phyloP scores from a whole-genome alignment of 306 rosid species.

The Abrus pulchellus region DNA sequence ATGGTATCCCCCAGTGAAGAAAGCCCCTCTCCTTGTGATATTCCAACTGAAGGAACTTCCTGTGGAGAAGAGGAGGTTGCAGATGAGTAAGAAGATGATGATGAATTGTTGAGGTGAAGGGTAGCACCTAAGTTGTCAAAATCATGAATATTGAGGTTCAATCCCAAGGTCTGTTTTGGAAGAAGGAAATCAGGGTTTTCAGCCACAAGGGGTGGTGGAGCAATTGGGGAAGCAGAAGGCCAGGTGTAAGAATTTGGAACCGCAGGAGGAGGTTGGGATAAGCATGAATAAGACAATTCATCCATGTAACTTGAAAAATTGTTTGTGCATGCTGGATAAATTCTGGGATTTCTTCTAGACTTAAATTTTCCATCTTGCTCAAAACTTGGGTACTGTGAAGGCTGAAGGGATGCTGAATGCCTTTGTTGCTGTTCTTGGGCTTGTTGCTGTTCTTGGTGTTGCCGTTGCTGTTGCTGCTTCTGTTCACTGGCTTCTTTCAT shows the following conservation, averaged over 20 bases:
- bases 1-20: conserved; percentile 49
- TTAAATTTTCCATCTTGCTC: conserved; percentile 62
- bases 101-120: conserved; percentile 55
- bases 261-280: conserved; percentile 38
- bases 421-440: conserved; percentile 44
- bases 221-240: conserved; percentile 54
- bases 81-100: conserved; percentile 54
- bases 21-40: conserved; percentile 54
- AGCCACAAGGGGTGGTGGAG: conserved; percentile 52
- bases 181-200: conserved; percentile 68
- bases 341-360: conserved; percentile 66
- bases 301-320: conserved; percentile 52
- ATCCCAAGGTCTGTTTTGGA: conserved; percentile 81
- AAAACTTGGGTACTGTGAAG: conserved; percentile 52
- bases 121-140: conserved; percentile 65
- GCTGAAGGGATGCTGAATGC: conserved; percentile 44
- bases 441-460: conserved; percentile 32
- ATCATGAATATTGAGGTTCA: conserved; percentile 85
- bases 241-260: conserved; percentile 56
- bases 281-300: conserved; percentile 49
- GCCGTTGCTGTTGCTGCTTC: conserved; percentile 62
- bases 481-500: conserved; percentile 81
- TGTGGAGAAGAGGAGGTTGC: conserved; percentile 63
- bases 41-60: conserved; percentile 54
- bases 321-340: conserved; percentile 61